Evolutionary conservation across 331 rosid genomes (phyloP), one percentile per base, ranked within the genome.

Genomic region (Arachis monticola): DNA sequence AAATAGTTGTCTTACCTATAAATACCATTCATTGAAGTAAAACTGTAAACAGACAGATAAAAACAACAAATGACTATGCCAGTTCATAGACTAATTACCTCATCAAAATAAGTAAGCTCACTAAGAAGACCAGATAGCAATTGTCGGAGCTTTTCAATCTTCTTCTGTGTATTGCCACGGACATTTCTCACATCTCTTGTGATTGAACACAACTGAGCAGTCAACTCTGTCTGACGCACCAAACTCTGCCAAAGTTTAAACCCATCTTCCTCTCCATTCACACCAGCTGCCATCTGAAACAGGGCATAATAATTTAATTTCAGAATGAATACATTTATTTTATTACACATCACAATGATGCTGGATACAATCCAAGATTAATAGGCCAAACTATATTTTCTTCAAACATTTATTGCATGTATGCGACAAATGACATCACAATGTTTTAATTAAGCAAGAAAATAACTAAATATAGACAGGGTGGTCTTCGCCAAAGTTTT

Each of bases 101-200:
- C 99, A 78, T 95, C 98, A 77, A 95, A 92, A 80, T 87, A 88
- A 4, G 97, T 92, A 77, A 95, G 97, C 82, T 95, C 99, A 69
- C 97, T 92, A 61, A 95, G 92, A 74, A 95, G 93, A 77, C 99
- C 99, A 85, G 93, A 88, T 61, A 95, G 98, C 79, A 95, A 80
- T 80, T 95, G 97, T 67, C 97, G 89, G 79, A 95, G 99, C 88
- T 92, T 95, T 88, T 95, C 97, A 44, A 87, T 95, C 88, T 95
- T 95, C 89, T 92, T 92, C 75, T 95, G 97, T 44, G 98, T 92
- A 84, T 95, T 95, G 22, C 98, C 99, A 7, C 99, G 96, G 2
- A 89, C 93, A 59, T 92, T 89, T 76, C 97, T 86, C 56, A 95
- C 96, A 80, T 95, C 99, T 87, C 97, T 90, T 60, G 79, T 83